Evolutionary conservation across 2,329 filamentous ascomycete genomes (phyloP), one percentile per base, ranked within the genome.

Genomic region (Apiospora phragmitis): DNA sequence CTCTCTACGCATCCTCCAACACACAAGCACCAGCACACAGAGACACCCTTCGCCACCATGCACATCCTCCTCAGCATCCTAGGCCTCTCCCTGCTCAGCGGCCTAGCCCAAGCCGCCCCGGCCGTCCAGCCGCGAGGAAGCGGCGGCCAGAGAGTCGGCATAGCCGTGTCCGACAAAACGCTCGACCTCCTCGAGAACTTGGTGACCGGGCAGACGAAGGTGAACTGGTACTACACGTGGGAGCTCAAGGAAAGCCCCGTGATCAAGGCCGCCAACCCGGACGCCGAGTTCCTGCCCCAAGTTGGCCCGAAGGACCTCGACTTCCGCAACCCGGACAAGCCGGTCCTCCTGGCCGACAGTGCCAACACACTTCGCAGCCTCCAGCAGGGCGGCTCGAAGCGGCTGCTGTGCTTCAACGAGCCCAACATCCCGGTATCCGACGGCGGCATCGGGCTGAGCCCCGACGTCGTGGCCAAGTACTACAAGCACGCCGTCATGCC

Each of bases 141-240:
- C 21, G 11, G 26, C 41, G 41, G 32, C 42, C 26, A 4, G 14
- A 67, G n/a, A 24, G 42, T 67, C 16, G 65, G 65, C 42, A 18
- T 67, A 2, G 42, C 65, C 26, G 65, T 67, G 42, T 16, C 32
- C 26, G 42, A 47, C 16, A 47, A 47, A 12, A 12, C 3, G 3
- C 26, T 12, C 65, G 65, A 67, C 26, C 65, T 67, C 42, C 6
- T n/a, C n/a, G n/a, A 21, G 8, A 8, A 4, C 3, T 9, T 67
- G 14, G 41, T 47, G 42, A 41, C 3, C 18, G 42, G 8, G 2
- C 29, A 35, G 1, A 35, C 82, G 0, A 75, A 79, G 6, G 78
- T 84, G 21, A 74, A 77, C 0, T 84, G 83, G 83, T 84, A 84
- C 72, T 84, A 83, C 69, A 84, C 81, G 0, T 84, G 82, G 82